Evolutionary conservation across 352 stramenopile genomes (phyloP), one percentile per base, ranked within the genome.

Genomic region (Pythium utonaiense): DNA sequence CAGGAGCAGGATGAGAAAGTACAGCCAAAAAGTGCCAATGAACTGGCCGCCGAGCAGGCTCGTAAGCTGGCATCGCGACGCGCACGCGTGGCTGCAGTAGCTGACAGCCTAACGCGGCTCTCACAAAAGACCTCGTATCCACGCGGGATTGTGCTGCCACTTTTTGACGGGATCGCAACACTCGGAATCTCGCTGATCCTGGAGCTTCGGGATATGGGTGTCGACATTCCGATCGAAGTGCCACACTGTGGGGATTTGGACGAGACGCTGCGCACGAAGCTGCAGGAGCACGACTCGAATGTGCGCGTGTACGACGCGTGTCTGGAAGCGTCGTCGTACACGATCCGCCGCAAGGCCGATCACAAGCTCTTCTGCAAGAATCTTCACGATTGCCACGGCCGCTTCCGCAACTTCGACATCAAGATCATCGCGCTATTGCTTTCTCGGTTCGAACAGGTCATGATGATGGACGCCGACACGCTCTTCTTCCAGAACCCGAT

Each of bases 401-500:
- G 57, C 9, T 92, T 78, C 65, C 75, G 80, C 6, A 60, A 55
- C n/a, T 92, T 89, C 49, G 61, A 70, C 42, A 83, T 92, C 58
- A 90, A 90, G 67, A 48, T 92, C 31, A 44, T 92, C 45, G 69
- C 71, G 16, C 62, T 92, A 1, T 33, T 91, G 4, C 75, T 85
- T 53, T 92, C 84, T 22, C 70, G 64, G 12, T 91, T 93, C 42
- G 59, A 83, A 30, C 73, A 93, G 42, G 45, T 92, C 24, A 90
- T 92, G 84, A 67, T 92, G 28, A 57, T 92, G 24, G 84, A 93
- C 69, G 82, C 82, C 36, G 84, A 93, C 60, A 77, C 73, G 27
- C 55, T 90, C 24, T 77, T 91, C 57, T 85, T 93, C 60, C 71
- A 87, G 48, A 76, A 57, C 41, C 84, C 80, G 3, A 76, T 72